A percentile compares a stretch with the other conserved stretches of the same genome.
These are phyloP conservation scores for Ganoderma resinaceum DNA, from an alignment of 1,284 basidiomycete species.

Conservation along the genomic window DNA sequence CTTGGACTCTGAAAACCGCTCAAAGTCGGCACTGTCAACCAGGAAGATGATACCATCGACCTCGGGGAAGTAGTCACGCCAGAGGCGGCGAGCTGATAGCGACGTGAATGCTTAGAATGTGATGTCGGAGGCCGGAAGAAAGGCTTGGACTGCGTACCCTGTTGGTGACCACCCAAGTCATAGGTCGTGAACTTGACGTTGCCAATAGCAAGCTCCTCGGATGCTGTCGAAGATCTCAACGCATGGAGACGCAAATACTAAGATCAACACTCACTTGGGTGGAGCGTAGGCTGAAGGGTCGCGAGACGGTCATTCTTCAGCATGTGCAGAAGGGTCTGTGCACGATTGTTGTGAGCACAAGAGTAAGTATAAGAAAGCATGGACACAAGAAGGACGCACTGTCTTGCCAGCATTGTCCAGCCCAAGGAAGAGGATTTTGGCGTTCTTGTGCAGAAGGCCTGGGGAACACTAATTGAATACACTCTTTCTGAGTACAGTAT, in stretches of 20 bases:
- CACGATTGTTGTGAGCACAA: neutral
- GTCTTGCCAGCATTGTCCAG: slow-evolving; percentile 99
- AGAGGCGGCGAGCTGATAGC: slow-evolving; percentile 88
- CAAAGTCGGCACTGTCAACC: slow-evolving; percentile 96
- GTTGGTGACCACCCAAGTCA: slow-evolving; percentile 97
- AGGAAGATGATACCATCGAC: slow-evolving; percentile 99
- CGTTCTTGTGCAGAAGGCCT: slow-evolving; percentile 99
- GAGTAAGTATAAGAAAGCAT: neutral
- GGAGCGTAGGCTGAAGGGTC: slow-evolving; percentile 97
- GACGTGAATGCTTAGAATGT: slow-evolving; percentile 18
- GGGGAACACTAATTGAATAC: slow-evolving; percentile 15
- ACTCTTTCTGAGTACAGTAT: neutral
- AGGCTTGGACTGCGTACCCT: slow-evolving; percentile 63
- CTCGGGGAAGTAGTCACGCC: slow-evolving; percentile 99
- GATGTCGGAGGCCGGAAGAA: neutral
- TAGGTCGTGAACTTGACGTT: slow-evolving; percentile 99
- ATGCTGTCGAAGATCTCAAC: slow-evolving; percentile 64
- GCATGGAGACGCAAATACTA: neutral
- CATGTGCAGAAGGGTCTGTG: slow-evolving; percentile 99
- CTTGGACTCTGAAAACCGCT: slow-evolving; percentile 96
- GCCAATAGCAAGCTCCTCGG: slow-evolving; percentile 98
- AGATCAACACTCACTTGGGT: slow-evolving; percentile 81
- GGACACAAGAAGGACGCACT: slow-evolving; percentile 53
- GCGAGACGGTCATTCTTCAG: slow-evolving; percentile 99
- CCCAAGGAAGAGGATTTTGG: slow-evolving; percentile 99